A percentile compares a stretch with the other conserved stretches of the same genome.
phyloP scores from a whole-genome alignment of 306 rosid species.

The Astragalus glycyphyllos region DNA sequence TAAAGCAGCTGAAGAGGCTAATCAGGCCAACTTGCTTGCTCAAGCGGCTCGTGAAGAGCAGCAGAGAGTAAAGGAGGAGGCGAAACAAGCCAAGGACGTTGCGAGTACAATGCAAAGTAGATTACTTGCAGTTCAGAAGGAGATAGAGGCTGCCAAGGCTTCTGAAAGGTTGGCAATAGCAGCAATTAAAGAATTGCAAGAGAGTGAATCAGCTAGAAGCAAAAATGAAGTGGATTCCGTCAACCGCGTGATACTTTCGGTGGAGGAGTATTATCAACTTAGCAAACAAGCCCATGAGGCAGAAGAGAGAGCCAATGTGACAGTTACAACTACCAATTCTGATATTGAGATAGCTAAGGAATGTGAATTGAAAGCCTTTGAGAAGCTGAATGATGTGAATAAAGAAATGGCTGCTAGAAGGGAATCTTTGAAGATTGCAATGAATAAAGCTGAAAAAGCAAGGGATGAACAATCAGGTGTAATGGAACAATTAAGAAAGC shows the following conservation, averaged over 20 bases:
- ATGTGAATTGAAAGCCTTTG: slow-evolving; percentile 68
- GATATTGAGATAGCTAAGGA: slow-evolving; percentile 76
- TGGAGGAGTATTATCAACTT: slow-evolving; percentile 84
- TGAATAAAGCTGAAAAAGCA: slow-evolving; percentile 89
- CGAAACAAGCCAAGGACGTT: slow-evolving; percentile 85
- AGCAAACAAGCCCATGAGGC: slow-evolving; percentile 87
- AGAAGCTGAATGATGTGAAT: slow-evolving; percentile 73
- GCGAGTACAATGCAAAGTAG: slow-evolving; percentile 82
- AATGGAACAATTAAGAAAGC: slow-evolving; percentile 85
- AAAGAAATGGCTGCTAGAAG: slow-evolving; percentile 68
- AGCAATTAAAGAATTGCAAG: slow-evolving; percentile 83
- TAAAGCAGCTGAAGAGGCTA: slow-evolving; percentile 79
- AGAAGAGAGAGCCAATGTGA: slow-evolving; percentile 68
- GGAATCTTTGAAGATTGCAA: slow-evolving; percentile 73
- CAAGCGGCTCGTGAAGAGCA: slow-evolving; percentile 66
- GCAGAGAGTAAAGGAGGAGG: slow-evolving; percentile 70
- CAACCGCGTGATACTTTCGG: slow-evolving; percentile 64
- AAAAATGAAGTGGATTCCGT: slow-evolving; percentile 52
- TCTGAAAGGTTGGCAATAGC: slow-evolving; percentile 81
- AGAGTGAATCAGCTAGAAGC: slow-evolving; percentile 72
- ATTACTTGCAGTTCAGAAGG: slow-evolving; percentile 82
- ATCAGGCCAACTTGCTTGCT: slow-evolving; percentile 69
- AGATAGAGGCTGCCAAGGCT: slow-evolving; percentile 90
- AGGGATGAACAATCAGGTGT: slow-evolving; percentile 86
- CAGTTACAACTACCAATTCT: slow-evolving; percentile 66